These are phyloP conservation scores for Phaeoacremonium minimum DNA, from an alignment of 2,329 filamentous ascomycete species.

Conservation along the genomic window DNA sequence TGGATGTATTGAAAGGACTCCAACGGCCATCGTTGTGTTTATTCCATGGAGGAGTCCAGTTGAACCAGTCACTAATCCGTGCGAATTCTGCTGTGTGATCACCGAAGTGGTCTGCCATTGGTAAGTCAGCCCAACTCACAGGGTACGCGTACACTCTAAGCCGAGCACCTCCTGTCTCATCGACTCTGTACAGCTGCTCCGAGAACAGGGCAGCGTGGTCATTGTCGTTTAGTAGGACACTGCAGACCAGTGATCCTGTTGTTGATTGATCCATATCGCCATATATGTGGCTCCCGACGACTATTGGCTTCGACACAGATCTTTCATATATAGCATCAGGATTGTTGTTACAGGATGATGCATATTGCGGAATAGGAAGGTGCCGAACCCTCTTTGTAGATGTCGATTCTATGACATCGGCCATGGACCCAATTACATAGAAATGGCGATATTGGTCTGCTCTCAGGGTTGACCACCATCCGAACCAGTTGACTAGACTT, in stretches of 20 bases:
- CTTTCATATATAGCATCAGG: conserved; percentile 30
- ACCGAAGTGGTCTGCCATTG: conserved; percentile 30
- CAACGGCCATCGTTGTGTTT: conserved; percentile 1
- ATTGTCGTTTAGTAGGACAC: too few species aligned
- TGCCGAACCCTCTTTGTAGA: conserved; percentile 18
- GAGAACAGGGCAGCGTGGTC: too few species aligned
- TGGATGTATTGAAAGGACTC: conserved; percentile 26
- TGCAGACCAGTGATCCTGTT: too few species aligned
- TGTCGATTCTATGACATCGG: conserved; percentile 12
- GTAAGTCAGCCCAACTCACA: conserved; percentile 34
- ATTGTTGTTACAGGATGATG: conserved; percentile 24
- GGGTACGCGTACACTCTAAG: conserved; percentile 29
- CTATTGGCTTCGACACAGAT: too few species aligned
- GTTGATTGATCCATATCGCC: too few species aligned
- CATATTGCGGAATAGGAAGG: conserved; percentile 31
- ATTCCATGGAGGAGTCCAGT: conserved; percentile 17
- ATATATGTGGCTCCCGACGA: too few species aligned
- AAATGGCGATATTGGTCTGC: conserved; percentile 51
- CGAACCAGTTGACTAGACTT: conserved; percentile 60
- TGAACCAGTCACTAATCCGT: conserved; percentile 31
- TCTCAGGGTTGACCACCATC: conserved; percentile 48
- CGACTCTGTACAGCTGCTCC: not conserved
- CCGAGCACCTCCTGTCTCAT: conserved; percentile 4
- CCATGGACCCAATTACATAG: conserved; percentile 45
- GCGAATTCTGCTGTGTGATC: conserved; percentile 18